Conservation (phyloP, 2,329 filamentous ascomycete species). For the Fusarium sp. region DNA sequence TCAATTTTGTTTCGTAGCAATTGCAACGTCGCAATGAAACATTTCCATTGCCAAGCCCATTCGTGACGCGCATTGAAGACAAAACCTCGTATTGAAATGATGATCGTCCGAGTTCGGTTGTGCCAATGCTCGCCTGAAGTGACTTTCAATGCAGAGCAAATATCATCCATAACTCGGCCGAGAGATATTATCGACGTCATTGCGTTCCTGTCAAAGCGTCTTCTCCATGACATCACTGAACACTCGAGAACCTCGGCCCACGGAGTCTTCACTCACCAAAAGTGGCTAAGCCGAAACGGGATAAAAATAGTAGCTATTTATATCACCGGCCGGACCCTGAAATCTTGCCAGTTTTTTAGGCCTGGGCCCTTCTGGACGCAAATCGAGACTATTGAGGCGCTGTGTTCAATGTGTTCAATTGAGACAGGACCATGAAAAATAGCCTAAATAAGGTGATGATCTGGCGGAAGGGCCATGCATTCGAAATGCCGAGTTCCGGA, state of each 20-base stretch:
- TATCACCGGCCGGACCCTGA: background rate
- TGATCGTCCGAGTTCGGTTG: background rate
- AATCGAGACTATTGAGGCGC: background rate
- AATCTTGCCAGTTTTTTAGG: background rate
- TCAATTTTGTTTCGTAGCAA: background rate
- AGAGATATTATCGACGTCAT: background rate
- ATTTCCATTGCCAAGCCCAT: background rate
- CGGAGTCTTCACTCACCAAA: background rate
- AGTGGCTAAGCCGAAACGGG: background rate
- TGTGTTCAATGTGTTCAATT: background rate
- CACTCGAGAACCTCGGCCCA: background rate
- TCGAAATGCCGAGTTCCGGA: constrained; percentile 7
- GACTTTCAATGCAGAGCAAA: background rate
- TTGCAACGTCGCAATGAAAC: background rate
- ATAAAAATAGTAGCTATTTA: background rate
- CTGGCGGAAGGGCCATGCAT: background rate
- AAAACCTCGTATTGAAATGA: background rate
- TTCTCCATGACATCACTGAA: background rate
- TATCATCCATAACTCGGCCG: background rate
- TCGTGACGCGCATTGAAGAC: background rate
- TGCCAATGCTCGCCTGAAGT: background rate
- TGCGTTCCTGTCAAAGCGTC: background rate
- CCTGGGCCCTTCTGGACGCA: background rate
- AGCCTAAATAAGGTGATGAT: background rate
- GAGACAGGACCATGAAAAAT: background rate